Percentiles rank a stretch among this genome's conserved stretches.
phyloP scores from a whole-genome alignment of 2,329 filamentous ascomycete genomes.

The Aureobasidium zeae region DNA sequence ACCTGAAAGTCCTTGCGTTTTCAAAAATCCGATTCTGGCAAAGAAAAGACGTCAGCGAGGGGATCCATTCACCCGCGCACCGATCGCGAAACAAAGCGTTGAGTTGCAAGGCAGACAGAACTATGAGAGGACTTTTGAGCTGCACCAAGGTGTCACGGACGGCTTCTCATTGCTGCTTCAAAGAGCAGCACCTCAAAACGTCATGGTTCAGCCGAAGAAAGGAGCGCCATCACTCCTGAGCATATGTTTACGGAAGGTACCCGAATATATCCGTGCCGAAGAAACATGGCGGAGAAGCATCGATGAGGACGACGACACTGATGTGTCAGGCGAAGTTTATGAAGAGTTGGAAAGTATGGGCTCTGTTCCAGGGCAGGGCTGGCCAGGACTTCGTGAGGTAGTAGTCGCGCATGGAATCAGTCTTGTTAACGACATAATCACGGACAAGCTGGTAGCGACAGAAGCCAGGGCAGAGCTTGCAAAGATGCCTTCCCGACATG shows the following conservation, averaged over 20 bases:
- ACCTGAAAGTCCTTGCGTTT: background rate
- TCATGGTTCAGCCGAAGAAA: slow-evolving; percentile 18
- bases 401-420: slow-evolving; percentile 34
- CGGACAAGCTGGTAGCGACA: slow-evolving; percentile 24
- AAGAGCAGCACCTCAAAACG: slow-evolving; percentile 22
- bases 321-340: slow-evolving; percentile 32
- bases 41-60: slow-evolving; percentile 7
- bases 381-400: slow-evolving; percentile 33
- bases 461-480: slow-evolving; percentile 6
- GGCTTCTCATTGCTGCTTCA: slow-evolving; percentile 18
- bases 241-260: slow-evolving; percentile 33
- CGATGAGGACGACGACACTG: slow-evolving; percentile 27
- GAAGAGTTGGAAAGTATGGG: slow-evolving; percentile 33
- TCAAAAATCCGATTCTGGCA: background rate
- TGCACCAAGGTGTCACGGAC: slow-evolving; percentile 16
- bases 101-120: slow-evolving; percentile 15
- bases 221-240: slow-evolving; percentile 32
- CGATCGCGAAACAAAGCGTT: slow-evolving; percentile 19
- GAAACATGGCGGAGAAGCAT: slow-evolving; percentile 30
- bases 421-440: slow-evolving; percentile 30
- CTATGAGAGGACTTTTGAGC: slow-evolving; percentile 14
- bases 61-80: slow-evolving; percentile 4
- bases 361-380: slow-evolving; percentile 27
- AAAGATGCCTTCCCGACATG: slow-evolving; percentile 1
- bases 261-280: slow-evolving; percentile 33